Percentiles rank a stretch among this genome's conserved stretches.
Conservation (phyloP, 2,329 filamentous ascomycete species). For the Calonectria honghensis region DNA sequence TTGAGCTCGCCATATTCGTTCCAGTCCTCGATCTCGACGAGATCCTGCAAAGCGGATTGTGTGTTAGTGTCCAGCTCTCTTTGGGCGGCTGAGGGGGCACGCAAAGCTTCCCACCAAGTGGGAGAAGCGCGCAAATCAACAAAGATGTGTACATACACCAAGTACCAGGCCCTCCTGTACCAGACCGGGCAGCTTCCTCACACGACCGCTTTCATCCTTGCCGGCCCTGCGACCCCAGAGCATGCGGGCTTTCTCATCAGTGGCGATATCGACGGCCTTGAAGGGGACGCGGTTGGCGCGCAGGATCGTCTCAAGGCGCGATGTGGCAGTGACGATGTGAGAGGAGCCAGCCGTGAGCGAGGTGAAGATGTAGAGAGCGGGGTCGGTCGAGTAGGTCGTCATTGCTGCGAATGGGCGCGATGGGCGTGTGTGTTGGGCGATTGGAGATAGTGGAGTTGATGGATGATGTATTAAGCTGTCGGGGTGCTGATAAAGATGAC, state of each 20-base stretch:
- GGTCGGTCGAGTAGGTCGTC: constrained; percentile 74
- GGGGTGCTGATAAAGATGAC: not conserved
- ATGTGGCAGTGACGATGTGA: constrained; percentile 96
- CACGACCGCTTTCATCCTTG: constrained; percentile 77
- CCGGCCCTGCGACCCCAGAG: constrained; percentile 90
- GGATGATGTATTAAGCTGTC: constrained; percentile 16
- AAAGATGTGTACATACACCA: constrained; percentile 78
- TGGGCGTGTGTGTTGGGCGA: constrained; percentile 13
- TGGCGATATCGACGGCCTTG: constrained; percentile 92
- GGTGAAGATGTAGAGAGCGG: constrained; percentile 93
- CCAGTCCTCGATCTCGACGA: constrained; percentile 97
- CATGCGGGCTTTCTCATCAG: constrained; percentile 90
- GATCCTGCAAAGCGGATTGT: constrained; percentile 75
- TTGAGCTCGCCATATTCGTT: constrained; percentile 98
- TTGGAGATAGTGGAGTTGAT: constrained; percentile 10
- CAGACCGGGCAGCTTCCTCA: constrained; percentile 88
- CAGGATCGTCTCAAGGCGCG: constrained; percentile 95
- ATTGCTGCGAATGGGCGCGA: constrained; percentile 50
- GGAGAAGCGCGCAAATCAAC: not conserved
- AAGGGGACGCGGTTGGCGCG: constrained; percentile 96
- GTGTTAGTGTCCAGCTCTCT: constrained; percentile 3
- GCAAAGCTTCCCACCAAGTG: not conserved
- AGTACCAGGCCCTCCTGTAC: constrained; percentile 91
- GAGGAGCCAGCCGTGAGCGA: constrained; percentile 96
- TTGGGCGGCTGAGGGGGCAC: not conserved